phyloP scores from a whole-genome alignment of 805 yeast species.

The Barnettozyma wickerhamii region DNA sequence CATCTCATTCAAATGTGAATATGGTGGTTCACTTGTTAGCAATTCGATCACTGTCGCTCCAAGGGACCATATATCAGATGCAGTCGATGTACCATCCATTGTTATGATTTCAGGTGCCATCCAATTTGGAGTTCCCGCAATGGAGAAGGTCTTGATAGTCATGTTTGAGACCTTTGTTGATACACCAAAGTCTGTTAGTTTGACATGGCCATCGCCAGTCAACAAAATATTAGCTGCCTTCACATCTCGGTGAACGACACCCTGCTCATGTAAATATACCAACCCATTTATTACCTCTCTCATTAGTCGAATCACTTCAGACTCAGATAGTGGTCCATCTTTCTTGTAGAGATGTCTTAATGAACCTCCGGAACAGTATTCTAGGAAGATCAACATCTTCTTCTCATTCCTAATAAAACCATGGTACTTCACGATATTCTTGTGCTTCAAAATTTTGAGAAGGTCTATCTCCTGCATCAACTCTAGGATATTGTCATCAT shows the following conservation, averaged over 20 bases:
- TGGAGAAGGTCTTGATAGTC: slow-evolving; percentile 48
- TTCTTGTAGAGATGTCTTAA: slow-evolving; percentile 40
- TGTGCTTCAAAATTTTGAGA: slow-evolving; percentile 74
- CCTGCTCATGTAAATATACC: slow-evolving; percentile 58
- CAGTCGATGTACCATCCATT: slow-evolving; percentile 79
- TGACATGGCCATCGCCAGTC: slow-evolving; percentile 61
- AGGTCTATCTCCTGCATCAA: slow-evolving; percentile 63
- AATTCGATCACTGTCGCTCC: slow-evolving; percentile 95
- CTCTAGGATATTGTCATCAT: slow-evolving; percentile 62
- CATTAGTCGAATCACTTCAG: slow-evolving; percentile 54
- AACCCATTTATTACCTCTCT: slow-evolving; percentile 68
- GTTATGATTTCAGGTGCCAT: slow-evolving; percentile 96
- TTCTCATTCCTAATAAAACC: slow-evolving; percentile 78
- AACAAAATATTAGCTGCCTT: slow-evolving; percentile 75
- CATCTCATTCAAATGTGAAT: slow-evolving; percentile 69
- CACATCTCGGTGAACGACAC: slow-evolving; percentile 69
- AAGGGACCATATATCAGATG: slow-evolving; percentile 89
- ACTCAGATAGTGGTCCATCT: slow-evolving; percentile 51
- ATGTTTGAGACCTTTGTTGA: slow-evolving; percentile 62
- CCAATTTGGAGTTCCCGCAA: slow-evolving; percentile 94
- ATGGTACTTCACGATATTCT: slow-evolving; percentile 85
- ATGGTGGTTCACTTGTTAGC: slow-evolving; percentile 84
- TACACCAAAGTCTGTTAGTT: slow-evolving; percentile 72
- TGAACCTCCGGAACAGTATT: slow-evolving; percentile 67
- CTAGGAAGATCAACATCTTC: slow-evolving; percentile 70